Base-by-base conservation (phyloP, 345 rosid genomes). In the Dimocarpus longan region DNA sequence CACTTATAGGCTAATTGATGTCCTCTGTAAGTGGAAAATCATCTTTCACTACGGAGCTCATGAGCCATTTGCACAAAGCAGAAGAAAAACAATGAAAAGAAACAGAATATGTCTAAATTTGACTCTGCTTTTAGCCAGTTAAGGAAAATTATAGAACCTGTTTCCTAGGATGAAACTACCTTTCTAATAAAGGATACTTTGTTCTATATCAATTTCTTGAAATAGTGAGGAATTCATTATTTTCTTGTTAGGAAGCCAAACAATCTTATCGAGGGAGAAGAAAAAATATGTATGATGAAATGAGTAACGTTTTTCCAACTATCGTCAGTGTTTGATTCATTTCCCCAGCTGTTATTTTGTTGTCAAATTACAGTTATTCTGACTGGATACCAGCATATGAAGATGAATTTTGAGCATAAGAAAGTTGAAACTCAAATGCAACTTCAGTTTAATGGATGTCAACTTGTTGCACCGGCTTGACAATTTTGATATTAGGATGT, bases 401-500 rank as follows among this genome's bases (percentile, higher is more conserved):
- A 40, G 6, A 24, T 68, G 52, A 68, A 8, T 68, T 68, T 13
- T 42, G 28, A 46, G 59, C 6, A 54, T 54, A 54, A 42, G 42
- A 18, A 42, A 42, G 52, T 40, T 68, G 44, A 40, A 68, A 68
- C 52, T 68, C 22, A n/a, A 8, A n/a, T 68, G 52, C 71, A 42
- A 40, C 22, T 68, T 68, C 10, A 5, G 18, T 43, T 68, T 40
- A 54, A 54, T 15, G 18, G 59, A 21, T 19, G 26, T 40, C 52
- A 10, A 54, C 26, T 21, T 42, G 24, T 40, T 68, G 71, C 52
- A 19, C 32, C 39, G 52, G 71, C 28, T 42, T 42, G 71, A 42
- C 50, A 42, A 5, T 68, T 70, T n/a, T 70, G 28, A 26, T 26
- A 26, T 52, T 71, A 52, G 75, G 75, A 50, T 16, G 42, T 52